A percentile compares a stretch with the other conserved stretches of the same genome.
Evolutionary conservation across 2,329 filamentous ascomycete genomes (phyloP).

Genomic region (Trichoderma atroviride): DNA sequence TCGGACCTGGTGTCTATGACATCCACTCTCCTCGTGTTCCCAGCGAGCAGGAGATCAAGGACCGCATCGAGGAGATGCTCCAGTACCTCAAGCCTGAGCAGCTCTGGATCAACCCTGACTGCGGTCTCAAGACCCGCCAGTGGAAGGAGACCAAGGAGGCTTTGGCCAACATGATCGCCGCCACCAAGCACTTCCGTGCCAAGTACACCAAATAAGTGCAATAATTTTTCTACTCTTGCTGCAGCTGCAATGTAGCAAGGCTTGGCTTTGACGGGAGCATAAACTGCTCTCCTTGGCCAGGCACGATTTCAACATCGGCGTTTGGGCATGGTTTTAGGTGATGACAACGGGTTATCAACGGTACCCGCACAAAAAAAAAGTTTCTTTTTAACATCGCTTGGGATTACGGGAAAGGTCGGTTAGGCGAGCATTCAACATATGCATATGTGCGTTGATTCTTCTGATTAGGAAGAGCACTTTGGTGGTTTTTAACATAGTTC

Average conservation of each 20-base stretch:
- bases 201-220: constrained; percentile 71
- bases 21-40: constrained; percentile 99
- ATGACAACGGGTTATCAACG: constrained; percentile 40
- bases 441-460: constrained; percentile 40
- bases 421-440: constrained; percentile 48
- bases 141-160: constrained; percentile 99
- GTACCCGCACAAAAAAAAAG: constrained; percentile 42
- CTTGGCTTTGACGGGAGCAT: constrained; percentile 28
- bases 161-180: constrained; percentile 94
- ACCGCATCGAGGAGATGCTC: constrained; percentile 97
- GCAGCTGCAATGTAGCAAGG: constrained; percentile 30
- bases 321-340: constrained; percentile 46
- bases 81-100: constrained; percentile 96
- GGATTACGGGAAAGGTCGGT: constrained; percentile 32
- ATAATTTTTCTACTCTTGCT: constrained; percentile 29
- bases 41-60: constrained; percentile 96
- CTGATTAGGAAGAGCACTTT: constrained; percentile 37
- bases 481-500: constrained; percentile 35
- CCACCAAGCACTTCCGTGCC: constrained; percentile 93
- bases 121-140: constrained; percentile 97
- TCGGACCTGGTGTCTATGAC: constrained; percentile 98
- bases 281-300: constrained; percentile 44
- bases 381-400: constrained; percentile 29
- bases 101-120: constrained; percentile 99
- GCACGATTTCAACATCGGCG: constrained; percentile 64